These are phyloP conservation scores for Aureobasidium sp. DNA, from an alignment of 2,329 filamentous ascomycete genomes.

Conservation along the genomic window DNA sequence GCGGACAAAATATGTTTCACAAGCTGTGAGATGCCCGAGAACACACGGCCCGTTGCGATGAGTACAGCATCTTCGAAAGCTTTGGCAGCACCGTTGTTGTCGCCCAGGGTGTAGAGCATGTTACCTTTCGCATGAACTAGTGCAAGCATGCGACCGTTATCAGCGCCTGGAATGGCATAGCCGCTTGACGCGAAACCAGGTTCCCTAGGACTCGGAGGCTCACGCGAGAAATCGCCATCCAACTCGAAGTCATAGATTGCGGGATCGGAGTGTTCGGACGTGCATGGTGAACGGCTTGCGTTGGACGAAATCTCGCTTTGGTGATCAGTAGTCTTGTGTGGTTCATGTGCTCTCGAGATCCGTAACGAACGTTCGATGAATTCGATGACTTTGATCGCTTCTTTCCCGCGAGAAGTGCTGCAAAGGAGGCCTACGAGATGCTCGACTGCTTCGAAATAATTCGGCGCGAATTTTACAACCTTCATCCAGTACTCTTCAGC, in stretches of 20 bases:
- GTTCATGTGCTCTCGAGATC: conserved; percentile 36
- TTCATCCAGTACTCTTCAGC: conserved; percentile 79
- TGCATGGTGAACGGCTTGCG: conserved; percentile 44
- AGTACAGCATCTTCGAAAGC: conserved; percentile 94
- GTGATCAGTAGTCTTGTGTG: conserved; percentile 42
- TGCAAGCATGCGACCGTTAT: conserved; percentile 90
- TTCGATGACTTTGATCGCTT: conserved; percentile 81
- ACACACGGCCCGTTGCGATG: conserved; percentile 67
- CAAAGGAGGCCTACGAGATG: conserved; percentile 86
- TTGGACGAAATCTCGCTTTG: conserved; percentile 51
- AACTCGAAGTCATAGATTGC: conserved; percentile 49
- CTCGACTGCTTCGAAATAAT: conserved; percentile 90
- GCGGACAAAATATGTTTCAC: conserved; percentile 70
- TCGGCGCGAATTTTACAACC: conserved; percentile 74
- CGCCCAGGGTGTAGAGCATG: conserved; percentile 84
- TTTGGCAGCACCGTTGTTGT: conserved; percentile 69
- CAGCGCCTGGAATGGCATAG: conserved; percentile 72
- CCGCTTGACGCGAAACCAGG: conserved; percentile 68
- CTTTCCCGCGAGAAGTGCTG: conserved; percentile 66
- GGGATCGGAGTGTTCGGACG: conserved; percentile 49
- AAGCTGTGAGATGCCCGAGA: conserved; percentile 64
- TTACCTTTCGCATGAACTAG: conserved; percentile 97
- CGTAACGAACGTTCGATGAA: conserved; percentile 70
- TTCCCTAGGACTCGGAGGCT: conserved; percentile 32
- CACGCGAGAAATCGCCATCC: conserved; percentile 24